Conservation (phyloP, 2,329 filamentous ascomycete genomes). For the Hypoxylon sp. region DNA sequence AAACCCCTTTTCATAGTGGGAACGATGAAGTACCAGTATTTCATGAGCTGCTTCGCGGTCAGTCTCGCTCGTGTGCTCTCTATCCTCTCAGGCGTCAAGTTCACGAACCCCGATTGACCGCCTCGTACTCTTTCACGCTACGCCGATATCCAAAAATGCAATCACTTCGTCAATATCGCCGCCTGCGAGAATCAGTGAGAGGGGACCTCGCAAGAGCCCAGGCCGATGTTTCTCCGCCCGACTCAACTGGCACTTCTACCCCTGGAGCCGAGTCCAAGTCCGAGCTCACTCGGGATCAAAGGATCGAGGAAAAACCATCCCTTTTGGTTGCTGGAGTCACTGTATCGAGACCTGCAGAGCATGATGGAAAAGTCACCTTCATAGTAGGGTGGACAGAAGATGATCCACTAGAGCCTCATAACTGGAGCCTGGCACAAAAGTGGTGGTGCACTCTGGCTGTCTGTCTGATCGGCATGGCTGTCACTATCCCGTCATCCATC, state of each 20-base stretch:
- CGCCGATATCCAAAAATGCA: neutral
- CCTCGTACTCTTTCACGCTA: neutral
- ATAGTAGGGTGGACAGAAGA: conserved; percentile 35
- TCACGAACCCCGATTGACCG: neutral
- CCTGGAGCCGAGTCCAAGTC: neutral
- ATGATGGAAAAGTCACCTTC: neutral
- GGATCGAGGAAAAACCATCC: neutral
- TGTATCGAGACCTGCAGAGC: neutral
- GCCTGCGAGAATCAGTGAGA: conserved; percentile 22
- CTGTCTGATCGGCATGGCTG: conserved; percentile 25
- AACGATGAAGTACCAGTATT: neutral
- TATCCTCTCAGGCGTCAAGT: neutral
- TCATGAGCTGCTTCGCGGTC: conserved; percentile 1
- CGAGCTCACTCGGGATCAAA: neutral
- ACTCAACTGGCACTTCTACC: neutral
- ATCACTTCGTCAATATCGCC: conserved; percentile 21
- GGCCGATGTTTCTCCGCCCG: neutral
- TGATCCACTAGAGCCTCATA: conserved; percentile 38
- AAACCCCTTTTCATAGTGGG: neutral
- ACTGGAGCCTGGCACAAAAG: conserved; percentile 32
- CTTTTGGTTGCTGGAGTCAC: neutral
- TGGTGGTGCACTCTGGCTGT: conserved; percentile 24
- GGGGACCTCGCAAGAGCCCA: conserved; percentile 18
- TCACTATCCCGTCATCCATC: conserved; percentile 27
- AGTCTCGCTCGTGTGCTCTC: neutral